phyloP scores from a whole-genome alignment of 2,329 filamentous ascomycete species.

The Trichoderma citrinoviride region DNA sequence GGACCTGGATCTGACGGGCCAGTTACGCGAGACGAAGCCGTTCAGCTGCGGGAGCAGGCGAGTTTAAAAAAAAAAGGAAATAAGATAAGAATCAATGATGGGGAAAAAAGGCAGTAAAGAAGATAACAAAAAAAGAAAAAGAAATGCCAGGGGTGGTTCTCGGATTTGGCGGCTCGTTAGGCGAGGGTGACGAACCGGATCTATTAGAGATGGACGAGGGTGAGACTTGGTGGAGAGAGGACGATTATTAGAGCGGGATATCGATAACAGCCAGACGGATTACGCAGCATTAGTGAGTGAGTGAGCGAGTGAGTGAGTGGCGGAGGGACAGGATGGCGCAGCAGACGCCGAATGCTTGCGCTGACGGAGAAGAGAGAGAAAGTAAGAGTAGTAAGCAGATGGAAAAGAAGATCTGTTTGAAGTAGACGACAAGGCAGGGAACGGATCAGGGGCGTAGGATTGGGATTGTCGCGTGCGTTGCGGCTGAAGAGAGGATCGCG shows the following conservation, averaged over 20 bases:
- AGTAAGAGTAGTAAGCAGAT: not conserved
- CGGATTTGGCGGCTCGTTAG: constrained; percentile 16
- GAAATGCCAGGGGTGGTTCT: not conserved
- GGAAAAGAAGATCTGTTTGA: not conserved
- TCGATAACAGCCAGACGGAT: constrained; percentile 12
- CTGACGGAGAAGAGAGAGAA: not conserved
- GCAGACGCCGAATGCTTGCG: not conserved
- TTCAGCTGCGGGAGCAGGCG: not conserved
- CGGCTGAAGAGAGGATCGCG: no score
- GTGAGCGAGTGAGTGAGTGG: no score
- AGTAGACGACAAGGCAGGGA: no score
- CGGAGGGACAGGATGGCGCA: constrained; percentile 10
- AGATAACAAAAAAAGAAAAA: not conserved
- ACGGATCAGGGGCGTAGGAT: no score
- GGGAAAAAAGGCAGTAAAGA: not conserved
- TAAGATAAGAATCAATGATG: not conserved
- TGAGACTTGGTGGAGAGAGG: constrained; percentile 15
- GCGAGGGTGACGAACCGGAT: constrained; percentile 10
- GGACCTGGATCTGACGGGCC: constrained; percentile 9
- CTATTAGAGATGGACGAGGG: constrained; percentile 15
- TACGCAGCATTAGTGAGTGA: constrained; percentile 4
- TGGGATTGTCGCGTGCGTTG: no score
- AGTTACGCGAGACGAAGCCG: constrained; percentile 4
- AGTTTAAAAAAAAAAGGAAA: not conserved
- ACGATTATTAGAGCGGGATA: constrained; percentile 1